These are phyloP conservation scores for Histomonas meleagridis DNA, from an alignment of 208 protist genomes.

Conservation along the genomic window DNA sequence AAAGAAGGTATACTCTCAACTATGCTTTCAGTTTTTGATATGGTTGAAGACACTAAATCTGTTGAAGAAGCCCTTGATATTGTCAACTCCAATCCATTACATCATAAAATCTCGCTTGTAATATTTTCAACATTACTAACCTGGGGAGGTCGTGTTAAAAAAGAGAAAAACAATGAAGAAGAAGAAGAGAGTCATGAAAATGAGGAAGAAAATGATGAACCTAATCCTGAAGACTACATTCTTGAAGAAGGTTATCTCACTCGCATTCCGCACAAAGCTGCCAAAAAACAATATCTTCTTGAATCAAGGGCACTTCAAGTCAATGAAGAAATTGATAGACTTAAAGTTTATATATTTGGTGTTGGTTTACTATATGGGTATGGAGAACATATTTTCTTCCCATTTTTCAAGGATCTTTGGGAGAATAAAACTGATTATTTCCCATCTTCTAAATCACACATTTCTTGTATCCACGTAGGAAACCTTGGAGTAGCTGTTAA, in stretches of 20 bases:
- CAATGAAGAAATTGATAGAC: neutral
- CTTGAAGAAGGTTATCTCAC: neutral
- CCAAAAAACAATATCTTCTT: constrained; percentile 4
- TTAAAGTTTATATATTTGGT: neutral
- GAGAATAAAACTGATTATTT: neutral
- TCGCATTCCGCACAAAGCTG: neutral
- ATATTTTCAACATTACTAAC: neutral
- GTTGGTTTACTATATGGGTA: neutral
- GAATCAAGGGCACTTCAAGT: constrained; percentile 5
- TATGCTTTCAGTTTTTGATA: neutral
- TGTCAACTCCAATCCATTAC: neutral
- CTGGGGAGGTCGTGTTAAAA: neutral
- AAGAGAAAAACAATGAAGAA: neutral
- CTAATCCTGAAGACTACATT: neutral
- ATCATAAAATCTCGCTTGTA: neutral
- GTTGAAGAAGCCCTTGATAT: neutral
- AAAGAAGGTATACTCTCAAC: neutral
- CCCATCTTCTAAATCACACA: neutral
- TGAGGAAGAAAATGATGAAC: neutral
- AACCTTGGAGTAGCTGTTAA: neutral
- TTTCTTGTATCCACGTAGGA: constrained; percentile 20
- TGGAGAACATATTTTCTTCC: neutral
- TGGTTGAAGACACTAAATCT: neutral
- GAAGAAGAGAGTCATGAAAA: neutral
- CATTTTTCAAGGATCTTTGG: neutral